Evolutionary conservation across 2,329 filamentous ascomycete genomes (phyloP).

Genomic region (Ambrosiella cleistominuta): DNA sequence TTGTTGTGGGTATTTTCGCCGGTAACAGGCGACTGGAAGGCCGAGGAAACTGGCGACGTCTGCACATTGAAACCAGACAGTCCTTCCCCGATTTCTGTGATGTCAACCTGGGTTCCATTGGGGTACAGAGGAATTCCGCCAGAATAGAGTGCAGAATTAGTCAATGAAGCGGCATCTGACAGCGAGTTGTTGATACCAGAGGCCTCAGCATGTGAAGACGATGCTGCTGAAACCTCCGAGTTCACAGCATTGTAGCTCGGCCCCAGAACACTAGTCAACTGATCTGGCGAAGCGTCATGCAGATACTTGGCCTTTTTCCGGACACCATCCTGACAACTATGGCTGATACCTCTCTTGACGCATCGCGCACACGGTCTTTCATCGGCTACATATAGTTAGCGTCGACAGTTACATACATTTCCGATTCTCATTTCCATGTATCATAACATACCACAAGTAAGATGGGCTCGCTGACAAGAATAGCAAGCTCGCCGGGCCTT

Average conservation of each 20-base stretch:
- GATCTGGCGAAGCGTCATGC: constrained; percentile 83
- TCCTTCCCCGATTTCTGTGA: constrained; percentile 28
- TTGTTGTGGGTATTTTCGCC: constrained; percentile 21
- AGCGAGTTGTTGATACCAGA: constrained; percentile 14
- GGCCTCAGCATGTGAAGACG: background rate
- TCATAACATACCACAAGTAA: constrained; percentile 75
- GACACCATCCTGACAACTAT: constrained; percentile 86
- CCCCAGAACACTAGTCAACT: constrained; percentile 68
- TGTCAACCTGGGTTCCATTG: constrained; percentile 25
- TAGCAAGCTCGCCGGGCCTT: constrained; percentile 92
- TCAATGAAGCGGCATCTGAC: constrained; percentile 26
- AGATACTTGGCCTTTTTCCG: constrained; percentile 99
- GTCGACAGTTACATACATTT: background rate
- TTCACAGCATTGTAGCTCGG: constrained; percentile 47
- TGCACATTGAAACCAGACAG: constrained; percentile 40
- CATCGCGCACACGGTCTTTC: constrained; percentile 87
- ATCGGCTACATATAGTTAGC: constrained; percentile 45
- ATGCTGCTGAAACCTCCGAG: constrained; percentile 19
- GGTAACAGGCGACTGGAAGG: constrained; percentile 36
- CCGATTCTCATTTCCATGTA: background rate
- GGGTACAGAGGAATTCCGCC: constrained; percentile 36
- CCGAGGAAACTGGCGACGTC: constrained; percentile 57
- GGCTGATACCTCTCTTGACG: constrained; percentile 80
- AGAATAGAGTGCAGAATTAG: constrained; percentile 30
- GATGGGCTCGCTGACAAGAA: constrained; percentile 89